Percentiles rank a stretch among this genome's conserved stretches.
phyloP scores from a whole-genome alignment of 176 grass and related monocot genomes.

The Ensete ventricosum region DNA sequence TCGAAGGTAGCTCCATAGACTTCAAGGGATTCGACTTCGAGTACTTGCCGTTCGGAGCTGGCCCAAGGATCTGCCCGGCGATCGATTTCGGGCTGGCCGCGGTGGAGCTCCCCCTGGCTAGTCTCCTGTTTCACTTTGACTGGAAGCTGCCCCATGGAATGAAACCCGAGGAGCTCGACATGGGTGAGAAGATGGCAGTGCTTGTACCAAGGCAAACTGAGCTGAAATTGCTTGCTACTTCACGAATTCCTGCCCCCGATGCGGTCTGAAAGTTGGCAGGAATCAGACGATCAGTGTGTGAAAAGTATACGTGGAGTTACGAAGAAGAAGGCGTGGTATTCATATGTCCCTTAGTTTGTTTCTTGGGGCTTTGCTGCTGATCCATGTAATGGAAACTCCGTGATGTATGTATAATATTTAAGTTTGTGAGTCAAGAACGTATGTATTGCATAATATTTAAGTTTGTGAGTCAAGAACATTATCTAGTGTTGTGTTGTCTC shows the following conservation, averaged over 20 bases:
- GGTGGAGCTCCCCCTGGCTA: neutral
- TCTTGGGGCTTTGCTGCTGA: no score
- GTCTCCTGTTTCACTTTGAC: neutral
- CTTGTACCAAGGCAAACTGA: neutral
- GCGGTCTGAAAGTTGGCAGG: no score
- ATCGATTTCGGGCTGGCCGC: neutral
- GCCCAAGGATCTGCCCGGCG: neutral
- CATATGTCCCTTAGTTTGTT: no score
- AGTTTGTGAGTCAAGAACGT: no score
- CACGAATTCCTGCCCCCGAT: neutral
- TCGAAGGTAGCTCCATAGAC: neutral
- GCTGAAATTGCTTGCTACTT: neutral
- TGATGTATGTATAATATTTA: no score
- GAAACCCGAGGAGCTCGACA: neutral
- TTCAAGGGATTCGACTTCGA: neutral
- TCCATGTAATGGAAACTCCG: no score
- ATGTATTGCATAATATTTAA: no score
- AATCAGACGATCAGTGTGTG: no score
- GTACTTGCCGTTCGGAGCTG: neutral
- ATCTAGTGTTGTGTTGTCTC: no score
- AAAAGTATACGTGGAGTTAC: no score
- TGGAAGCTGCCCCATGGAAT: neutral
- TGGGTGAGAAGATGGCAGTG: neutral
- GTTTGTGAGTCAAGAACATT: no score
- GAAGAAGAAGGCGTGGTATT: no score